Evolutionary conservation across 1,284 basidiomycete genomes (phyloP), one percentile per base, ranked within the genome.

Genomic region (Filobasidium uniguttulatum): DNA sequence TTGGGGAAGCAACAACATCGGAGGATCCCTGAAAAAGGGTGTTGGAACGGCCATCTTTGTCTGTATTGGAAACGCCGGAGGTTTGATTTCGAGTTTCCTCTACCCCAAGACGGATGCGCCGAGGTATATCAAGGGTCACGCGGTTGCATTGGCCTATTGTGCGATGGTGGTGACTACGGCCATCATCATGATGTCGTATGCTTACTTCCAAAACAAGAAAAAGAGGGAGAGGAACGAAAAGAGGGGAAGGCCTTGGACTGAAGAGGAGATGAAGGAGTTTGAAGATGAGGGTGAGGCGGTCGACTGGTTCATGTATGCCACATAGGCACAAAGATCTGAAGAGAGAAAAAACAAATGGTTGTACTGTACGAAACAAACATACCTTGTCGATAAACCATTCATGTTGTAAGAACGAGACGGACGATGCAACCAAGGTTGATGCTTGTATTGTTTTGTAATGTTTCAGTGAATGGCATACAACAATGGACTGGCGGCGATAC

Each of bases 1-100:
- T n/a, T 80, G 78, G 79, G 72, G 69, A 2, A 69, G 73, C 12
- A 75, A 75, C 47, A 77, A 77, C 55, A 71, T 72, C 2, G 78
- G 77, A 48, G 79, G 79, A 12, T 74, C 75, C 56, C 56, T 73
- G 57, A 75, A 78, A 57, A 65, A 71, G 50, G 75, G 73, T 41
- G 73, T 79, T 33, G 72, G 69, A 3, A 59, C 78, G 49, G 78
- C 76, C 12, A 75, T 77, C 67, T 71, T 77, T 20, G 74, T 74
- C 56, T 75, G 75, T 3, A 50, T 76, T 44, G 76, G 73, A 40
- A 78, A 77, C 56, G 60, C 75, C n/a, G 77, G 77, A 61, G 76
- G 74, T 28, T 62, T 73, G 37, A 70, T 71, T 55, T 70, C 69
- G 2, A 72, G 71, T 4, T 73, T 73, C 57, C 64, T 75, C 46